phyloP scores from a whole-genome alignment of 805 yeast species.

The Candida succiphila region DNA sequence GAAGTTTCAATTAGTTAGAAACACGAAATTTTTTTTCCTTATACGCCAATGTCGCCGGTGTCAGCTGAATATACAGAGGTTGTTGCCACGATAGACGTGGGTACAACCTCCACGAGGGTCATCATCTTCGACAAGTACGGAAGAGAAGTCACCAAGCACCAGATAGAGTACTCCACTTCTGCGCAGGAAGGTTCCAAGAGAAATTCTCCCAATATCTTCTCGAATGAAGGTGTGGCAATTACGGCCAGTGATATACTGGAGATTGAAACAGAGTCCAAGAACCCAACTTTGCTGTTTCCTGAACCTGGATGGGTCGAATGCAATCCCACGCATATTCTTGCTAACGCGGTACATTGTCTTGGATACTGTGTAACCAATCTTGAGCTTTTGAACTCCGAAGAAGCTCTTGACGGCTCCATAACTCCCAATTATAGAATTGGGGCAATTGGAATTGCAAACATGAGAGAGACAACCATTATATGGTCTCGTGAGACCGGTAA shows the following conservation, averaged over 20 bases:
- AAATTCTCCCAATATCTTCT: constrained; percentile 45
- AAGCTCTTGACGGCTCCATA: constrained; percentile 19
- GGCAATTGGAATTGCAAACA: constrained; percentile 85
- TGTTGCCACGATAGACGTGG: constrained; percentile 75
- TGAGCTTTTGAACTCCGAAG: constrained; percentile 44
- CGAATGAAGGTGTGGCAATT: constrained; percentile 68
- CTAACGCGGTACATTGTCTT: constrained; percentile 73
- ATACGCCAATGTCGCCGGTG: not conserved
- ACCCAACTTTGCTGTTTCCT: constrained; percentile 69
- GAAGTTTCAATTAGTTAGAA: too few species aligned
- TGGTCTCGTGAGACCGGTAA: constrained; percentile 81
- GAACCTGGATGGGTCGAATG: constrained; percentile 93
- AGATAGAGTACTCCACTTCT: constrained; percentile 77
- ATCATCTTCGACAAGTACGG: constrained; percentile 71
- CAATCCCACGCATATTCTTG: constrained; percentile 74
- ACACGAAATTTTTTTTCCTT: too few species aligned
- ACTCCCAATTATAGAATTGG: constrained; percentile 47
- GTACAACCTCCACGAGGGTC: constrained; percentile 87
- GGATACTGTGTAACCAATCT: constrained; percentile 52
- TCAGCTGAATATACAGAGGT: constrained; percentile 17
- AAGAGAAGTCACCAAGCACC: constrained; percentile 76
- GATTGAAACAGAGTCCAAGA: constrained; percentile 46
- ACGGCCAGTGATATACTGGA: constrained; percentile 43
- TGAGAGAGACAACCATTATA: constrained; percentile 88
- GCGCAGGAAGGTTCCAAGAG: constrained; percentile 36